phyloP scores from a whole-genome alignment of 2,329 filamentous ascomycete species.

The Aspergillus bombycis region DNA sequence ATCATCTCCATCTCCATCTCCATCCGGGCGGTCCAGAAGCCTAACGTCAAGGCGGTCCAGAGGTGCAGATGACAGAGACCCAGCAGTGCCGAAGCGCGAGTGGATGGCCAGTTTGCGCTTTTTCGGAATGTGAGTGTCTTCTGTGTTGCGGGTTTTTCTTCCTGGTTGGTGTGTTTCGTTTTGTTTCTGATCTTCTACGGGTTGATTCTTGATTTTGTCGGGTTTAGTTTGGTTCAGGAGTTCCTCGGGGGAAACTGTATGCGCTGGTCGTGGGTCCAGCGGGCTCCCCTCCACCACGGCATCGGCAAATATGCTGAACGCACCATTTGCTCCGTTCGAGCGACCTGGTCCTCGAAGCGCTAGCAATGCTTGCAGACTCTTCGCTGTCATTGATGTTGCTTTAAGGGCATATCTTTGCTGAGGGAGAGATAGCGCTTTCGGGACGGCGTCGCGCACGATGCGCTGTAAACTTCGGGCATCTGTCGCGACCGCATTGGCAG shows the following conservation, averaged over 20 bases:
- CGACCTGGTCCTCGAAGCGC: conserved; percentile 70
- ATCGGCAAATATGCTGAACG: conserved; percentile 78
- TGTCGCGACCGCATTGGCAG: not conserved
- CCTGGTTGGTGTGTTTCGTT: not conserved
- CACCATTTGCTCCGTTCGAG: conserved; percentile 72
- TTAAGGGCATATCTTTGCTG: conserved; percentile 72
- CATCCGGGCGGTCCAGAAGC: conserved; percentile 46
- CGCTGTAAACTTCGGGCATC: conserved; percentile 56
- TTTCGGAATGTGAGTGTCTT: conserved; percentile 51
- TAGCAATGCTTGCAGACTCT: conserved; percentile 71
- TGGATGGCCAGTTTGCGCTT: conserved; percentile 64
- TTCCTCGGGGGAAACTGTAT: conserved; percentile 36
- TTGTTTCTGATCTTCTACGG: conserved; percentile 22
- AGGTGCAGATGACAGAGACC: conserved; percentile 34
- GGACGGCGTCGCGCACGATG: conserved; percentile 76
- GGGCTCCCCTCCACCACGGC: conserved; percentile 57
- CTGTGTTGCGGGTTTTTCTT: conserved; percentile 8
- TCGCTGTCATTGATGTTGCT: conserved; percentile 69
- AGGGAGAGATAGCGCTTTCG: conserved; percentile 77
- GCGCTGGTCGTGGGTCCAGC: conserved; percentile 50
- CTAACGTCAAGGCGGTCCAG: conserved; percentile 55
- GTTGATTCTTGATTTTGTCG: conserved; percentile 19
- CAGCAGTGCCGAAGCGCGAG: conserved; percentile 71
- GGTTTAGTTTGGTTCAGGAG: conserved; percentile 24
- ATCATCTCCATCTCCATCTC: conserved; percentile 19